A percentile compares a stretch with the other conserved stretches of the same genome.
Conservation (phyloP, 164 flowering plant genomes). For the Tetracentron sinense region DNA sequence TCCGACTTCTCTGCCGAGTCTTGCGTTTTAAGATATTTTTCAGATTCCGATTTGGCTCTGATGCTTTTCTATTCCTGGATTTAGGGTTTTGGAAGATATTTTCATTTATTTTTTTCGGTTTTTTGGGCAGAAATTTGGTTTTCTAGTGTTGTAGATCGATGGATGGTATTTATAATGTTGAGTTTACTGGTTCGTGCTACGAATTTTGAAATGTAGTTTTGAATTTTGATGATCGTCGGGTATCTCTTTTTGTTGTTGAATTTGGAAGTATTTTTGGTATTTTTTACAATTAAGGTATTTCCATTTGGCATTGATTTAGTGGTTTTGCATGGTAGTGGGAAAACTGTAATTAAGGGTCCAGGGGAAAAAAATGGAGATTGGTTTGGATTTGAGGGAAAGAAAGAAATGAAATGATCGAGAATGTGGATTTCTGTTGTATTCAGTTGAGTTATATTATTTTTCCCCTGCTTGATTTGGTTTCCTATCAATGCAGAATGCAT, state of each 20-base stretch:
- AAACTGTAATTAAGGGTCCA: too few species aligned
- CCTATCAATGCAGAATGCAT: conserved; percentile 6
- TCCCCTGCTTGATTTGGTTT: neutral
- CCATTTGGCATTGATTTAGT: neutral
- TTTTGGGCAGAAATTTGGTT: neutral
- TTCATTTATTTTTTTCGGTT: neutral
- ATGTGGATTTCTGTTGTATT: too few species aligned
- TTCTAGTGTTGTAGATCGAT: conserved; percentile 2
- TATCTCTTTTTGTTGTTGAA: neutral
- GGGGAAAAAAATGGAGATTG: too few species aligned
- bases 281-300: neutral
- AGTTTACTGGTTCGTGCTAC: conserved; percentile 3
- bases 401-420: too few species aligned
- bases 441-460: neutral
- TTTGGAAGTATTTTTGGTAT: neutral
- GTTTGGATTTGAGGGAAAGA: too few species aligned
- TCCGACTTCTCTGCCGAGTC: conserved; percentile 2
- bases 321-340: too few species aligned
- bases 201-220: neutral
- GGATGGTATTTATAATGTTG: neutral
- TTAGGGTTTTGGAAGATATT: conserved; percentile 3
- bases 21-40: neutral
- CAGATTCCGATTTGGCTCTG: neutral
- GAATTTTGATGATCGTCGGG: neutral
- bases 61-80: neutral